Evolutionary conservation across 345 rosid species (phyloP), one percentile per base, ranked within the genome.

Genomic region (Salix brachista): DNA sequence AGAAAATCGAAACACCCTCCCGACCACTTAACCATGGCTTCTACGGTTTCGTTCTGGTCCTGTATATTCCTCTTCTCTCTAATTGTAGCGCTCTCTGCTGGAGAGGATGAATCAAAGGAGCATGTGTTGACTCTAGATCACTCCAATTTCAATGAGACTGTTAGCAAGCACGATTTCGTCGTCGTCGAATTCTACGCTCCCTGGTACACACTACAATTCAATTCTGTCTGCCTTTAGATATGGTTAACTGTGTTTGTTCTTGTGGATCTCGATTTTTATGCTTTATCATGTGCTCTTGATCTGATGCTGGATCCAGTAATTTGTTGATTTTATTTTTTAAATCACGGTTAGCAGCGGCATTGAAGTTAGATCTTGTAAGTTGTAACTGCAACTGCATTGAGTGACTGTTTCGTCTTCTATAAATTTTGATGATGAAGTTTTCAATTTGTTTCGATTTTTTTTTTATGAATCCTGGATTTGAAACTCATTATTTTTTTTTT

Each of bases 161-260:
- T 96, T 76, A 81, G 71, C 84, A 92, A 92, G 80, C 94, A 89
- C 82, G 88, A 96, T 32, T 90, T 96, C 86, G 75, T 96, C 84
- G 97, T 94, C 81, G 97, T 96, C 42, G 97, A 96, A 78, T 96
- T 96, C 83, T 96, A 96, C 84, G 98, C 99, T 67, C 98, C 97
- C 36, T 96, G 99, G 99, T 96, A 56, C 21, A 11, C 50, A 16
- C 17, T 65, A 44, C 42, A 26, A 54, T 19, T 41, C 65, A 4
- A 37, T 56, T 66, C 44, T 70, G n/a, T 6, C 2, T 12, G 14
- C 41, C 4, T 41, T 67, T 39, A 58, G 6, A 60, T 23, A 0
- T 26, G 21, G 48, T 64, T 37, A 56, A 2, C 2, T 39, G 34
- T 74, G 32, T 48, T 70, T 77, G 3, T 11, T 62, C 28, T 14